Percentiles rank a stretch among this genome's conserved stretches.
phyloP scores from a whole-genome alignment of 768 basidiomycete genomes.

The Lactarius pseudohatsudake region DNA sequence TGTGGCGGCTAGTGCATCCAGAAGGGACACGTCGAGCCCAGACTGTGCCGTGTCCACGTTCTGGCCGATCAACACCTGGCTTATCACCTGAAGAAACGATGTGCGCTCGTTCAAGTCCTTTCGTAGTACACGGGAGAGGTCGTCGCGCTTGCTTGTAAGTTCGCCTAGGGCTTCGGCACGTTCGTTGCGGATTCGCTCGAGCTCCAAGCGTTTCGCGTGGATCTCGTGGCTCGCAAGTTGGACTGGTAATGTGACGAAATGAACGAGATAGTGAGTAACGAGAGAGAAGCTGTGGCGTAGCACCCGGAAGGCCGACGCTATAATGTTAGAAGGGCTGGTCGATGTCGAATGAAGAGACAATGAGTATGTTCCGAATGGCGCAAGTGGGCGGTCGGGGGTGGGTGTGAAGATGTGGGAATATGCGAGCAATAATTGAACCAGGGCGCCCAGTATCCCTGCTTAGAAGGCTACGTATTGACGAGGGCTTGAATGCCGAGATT shows the following conservation, averaged over 20 bases:
- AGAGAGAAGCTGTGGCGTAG: slow-evolving; percentile 21
- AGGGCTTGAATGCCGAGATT: slow-evolving; percentile 18
- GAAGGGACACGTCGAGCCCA: slow-evolving; percentile 6
- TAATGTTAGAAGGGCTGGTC: slow-evolving; percentile 18
- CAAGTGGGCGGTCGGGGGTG: slow-evolving; percentile 26
- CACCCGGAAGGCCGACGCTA: slow-evolving; percentile 25
- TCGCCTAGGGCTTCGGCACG: slow-evolving; percentile 66
- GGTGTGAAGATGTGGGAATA: slow-evolving; percentile 31
- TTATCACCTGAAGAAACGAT: slow-evolving; percentile 18
- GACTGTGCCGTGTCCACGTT: slow-evolving; percentile 19
- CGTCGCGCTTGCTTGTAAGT: slow-evolving; percentile 54
- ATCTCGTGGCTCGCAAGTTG: slow-evolving; percentile 69
- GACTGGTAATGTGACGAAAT: slow-evolving; percentile 50
- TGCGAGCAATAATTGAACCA: slow-evolving; percentile 14
- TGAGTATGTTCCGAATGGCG: slow-evolving; percentile 17
- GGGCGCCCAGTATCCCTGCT: slow-evolving; percentile 13
- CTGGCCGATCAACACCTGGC: slow-evolving; percentile 17
- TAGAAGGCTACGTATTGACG: slow-evolving; percentile 17
- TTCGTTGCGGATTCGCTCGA: slow-evolving; percentile 65
- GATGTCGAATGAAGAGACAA: slow-evolving; percentile 27
- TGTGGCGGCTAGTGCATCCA: slow-evolving; percentile 9
- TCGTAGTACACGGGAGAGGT: slow-evolving; percentile 40
- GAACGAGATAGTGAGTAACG: slow-evolving; percentile 28
- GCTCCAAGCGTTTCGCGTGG: slow-evolving; percentile 51
- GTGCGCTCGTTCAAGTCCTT: slow-evolving; percentile 22